These are phyloP conservation scores for Schoenoplectus triqueter DNA, from an alignment of 202 grass and related monocot genomes.

Conservation along the genomic window DNA sequence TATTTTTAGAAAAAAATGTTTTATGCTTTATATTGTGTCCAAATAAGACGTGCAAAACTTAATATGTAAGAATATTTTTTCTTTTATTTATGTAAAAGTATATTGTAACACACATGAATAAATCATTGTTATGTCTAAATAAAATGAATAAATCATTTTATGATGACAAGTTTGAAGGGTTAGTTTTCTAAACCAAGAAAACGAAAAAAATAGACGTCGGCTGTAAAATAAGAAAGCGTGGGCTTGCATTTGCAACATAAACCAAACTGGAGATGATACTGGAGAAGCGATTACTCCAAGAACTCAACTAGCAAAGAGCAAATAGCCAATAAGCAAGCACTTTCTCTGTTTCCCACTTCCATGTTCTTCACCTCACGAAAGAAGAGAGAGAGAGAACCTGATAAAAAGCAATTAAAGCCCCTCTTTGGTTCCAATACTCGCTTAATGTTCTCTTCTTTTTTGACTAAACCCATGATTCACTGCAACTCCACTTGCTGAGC, in stretches of 20 bases:
- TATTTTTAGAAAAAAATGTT: too few relatives aligned
- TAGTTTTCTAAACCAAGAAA: background rate
- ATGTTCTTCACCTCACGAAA: conserved; percentile 19
- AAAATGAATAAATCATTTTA: background rate
- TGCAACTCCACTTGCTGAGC: conserved; percentile 32
- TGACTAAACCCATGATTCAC: conserved; percentile 36
- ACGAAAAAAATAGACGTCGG: background rate
- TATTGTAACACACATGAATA: too few relatives aligned
- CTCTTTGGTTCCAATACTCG: conserved; percentile 15
- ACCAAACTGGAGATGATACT: conserved; percentile 24
- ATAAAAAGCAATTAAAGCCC: conserved; percentile 40
- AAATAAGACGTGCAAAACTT: too few relatives aligned
- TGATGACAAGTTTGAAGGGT: background rate
- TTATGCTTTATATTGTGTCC: too few relatives aligned
- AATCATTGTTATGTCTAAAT: too few relatives aligned
- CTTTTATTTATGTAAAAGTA: too few relatives aligned
- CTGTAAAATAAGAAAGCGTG: background rate
- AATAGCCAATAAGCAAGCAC: conserved; percentile 30
- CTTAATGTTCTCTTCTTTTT: conserved; percentile 39
- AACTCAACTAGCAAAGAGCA: conserved; percentile 16
- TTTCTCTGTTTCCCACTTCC: conserved; percentile 5
- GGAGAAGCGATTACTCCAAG: background rate
- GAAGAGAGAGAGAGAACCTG: conserved; percentile 30
- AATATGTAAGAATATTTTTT: too few relatives aligned
- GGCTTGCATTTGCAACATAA: background rate